Evolutionary conservation across 345 rosid genomes (phyloP).

Genomic region (Dovyalis caffra): DNA sequence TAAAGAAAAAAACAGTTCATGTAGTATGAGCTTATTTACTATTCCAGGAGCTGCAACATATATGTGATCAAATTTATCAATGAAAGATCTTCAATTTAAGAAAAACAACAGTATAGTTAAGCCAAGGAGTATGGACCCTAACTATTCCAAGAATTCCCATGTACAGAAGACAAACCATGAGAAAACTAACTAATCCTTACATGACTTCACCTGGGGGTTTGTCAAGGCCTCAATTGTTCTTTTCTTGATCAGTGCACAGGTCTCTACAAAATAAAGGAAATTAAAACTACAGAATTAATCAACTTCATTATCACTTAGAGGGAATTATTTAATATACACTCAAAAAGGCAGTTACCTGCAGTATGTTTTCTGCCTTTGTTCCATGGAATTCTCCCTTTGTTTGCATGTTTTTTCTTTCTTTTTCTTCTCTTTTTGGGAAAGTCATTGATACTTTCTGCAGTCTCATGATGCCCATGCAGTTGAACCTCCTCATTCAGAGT

Average conservation of each 20-base stretch:
- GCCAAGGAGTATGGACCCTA: slow-evolving; percentile 1
- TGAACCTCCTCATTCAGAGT: slow-evolving; percentile 24
- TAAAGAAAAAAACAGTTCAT: neutral
- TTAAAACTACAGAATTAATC: slow-evolving; percentile 16
- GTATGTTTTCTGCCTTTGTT: slow-evolving; percentile 75
- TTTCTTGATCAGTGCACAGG: slow-evolving; percentile 67
- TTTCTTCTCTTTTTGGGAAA: slow-evolving; percentile 46
- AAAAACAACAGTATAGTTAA: neutral
- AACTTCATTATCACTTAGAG: slow-evolving; percentile 6
- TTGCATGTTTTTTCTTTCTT: slow-evolving; percentile 64
- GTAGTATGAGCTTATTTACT: neutral
- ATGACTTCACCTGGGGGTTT: slow-evolving; percentile 93
- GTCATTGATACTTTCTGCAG: slow-evolving; percentile 10
- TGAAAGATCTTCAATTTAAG: neutral
- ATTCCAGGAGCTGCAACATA: neutral
- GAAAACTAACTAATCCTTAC: slow-evolving; percentile 49
- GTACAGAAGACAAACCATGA: slow-evolving; percentile 8
- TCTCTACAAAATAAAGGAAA: slow-evolving; percentile 41
- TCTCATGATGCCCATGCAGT: slow-evolving; percentile 4
- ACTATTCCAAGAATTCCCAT: slow-evolving; percentile 6
- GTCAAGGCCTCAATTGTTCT: slow-evolving; percentile 85
- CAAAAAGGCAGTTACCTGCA: slow-evolving; percentile 42
- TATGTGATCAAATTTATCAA: neutral
- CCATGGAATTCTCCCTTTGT: slow-evolving; percentile 85
- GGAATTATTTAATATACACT: neutral